A percentile compares a stretch with the other conserved stretches of the same genome.
phyloP scores from a whole-genome alignment of 331 rosid species.

The Arachis monticola region DNA sequence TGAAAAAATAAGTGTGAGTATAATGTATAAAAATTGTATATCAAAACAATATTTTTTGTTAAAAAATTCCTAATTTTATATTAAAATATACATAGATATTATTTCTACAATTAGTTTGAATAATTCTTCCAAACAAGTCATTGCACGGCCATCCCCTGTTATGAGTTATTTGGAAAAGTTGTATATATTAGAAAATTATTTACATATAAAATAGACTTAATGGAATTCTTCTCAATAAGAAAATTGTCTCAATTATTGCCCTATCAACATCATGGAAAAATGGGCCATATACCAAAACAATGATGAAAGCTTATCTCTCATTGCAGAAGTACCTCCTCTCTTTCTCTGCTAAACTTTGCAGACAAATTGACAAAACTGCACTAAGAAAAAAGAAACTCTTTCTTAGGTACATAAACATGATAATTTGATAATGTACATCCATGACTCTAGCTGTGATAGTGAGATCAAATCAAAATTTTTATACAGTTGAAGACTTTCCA shows the following conservation, averaged over 20 bases:
- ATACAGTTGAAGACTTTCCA: slow-evolving; percentile 13
- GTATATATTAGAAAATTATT: no score
- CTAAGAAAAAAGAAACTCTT: background rate
- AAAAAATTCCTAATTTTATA: no score
- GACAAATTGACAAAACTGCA: slow-evolving; percentile 21
- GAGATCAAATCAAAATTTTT: slow-evolving; percentile 5
- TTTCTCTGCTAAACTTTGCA: slow-evolving; percentile 13
- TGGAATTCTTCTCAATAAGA: no score
- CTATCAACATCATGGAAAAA: slow-evolving; percentile 17
- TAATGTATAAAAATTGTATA: no score
- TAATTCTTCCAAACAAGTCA: no score
- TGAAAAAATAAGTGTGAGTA: no score
- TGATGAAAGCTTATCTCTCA: background rate
- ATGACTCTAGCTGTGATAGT: background rate
- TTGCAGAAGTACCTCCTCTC: slow-evolving; percentile 1
- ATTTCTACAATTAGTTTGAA: no score
- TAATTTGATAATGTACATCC: slow-evolving; percentile 12
- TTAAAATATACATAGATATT: no score
- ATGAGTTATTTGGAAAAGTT: no score
- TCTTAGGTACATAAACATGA: slow-evolving; percentile 2
- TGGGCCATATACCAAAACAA: slow-evolving; percentile 1
- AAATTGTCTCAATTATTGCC: background rate
- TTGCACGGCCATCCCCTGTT: no score
- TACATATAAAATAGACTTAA: no score
- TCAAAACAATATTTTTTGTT: no score